Conservation (phyloP, 2,329 filamentous ascomycete genomes). For the Didymella lethalis region DNA sequence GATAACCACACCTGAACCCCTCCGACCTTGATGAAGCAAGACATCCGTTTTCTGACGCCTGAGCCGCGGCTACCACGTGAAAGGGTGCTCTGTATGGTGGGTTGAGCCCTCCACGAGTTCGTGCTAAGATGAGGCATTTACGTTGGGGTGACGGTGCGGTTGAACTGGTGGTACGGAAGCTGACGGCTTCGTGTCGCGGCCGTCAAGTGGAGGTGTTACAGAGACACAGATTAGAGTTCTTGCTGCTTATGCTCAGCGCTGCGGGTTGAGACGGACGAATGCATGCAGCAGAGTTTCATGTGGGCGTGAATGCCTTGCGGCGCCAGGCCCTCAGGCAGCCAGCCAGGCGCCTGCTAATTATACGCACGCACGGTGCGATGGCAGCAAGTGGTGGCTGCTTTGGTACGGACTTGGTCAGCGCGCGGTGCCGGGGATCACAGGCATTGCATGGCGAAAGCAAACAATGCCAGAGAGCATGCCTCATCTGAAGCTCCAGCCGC, state of each 20-base stretch:
- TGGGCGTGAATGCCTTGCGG: conserved; percentile 14
- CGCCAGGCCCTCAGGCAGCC: conserved; percentile 14
- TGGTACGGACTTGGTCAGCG: conserved; percentile 16
- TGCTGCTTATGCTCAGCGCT: conserved; percentile 11
- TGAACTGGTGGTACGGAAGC: conserved; percentile 14
- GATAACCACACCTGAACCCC: conserved; percentile 9
- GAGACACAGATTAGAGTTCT: conserved; percentile 9
- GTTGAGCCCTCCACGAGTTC: conserved; percentile 12
- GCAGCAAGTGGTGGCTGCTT: conserved; percentile 19
- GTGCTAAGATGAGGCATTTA: conserved; percentile 23
- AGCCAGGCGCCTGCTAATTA: conserved; percentile 12
- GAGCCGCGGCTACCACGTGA: conserved; percentile 9
- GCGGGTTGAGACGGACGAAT: conserved; percentile 1
- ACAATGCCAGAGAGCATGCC: conserved; percentile 2
- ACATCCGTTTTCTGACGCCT: conserved; percentile 16
- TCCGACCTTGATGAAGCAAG: conserved; percentile 11
- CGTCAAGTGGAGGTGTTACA: conserved; percentile 9
- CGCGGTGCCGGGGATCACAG: conserved; percentile 12
- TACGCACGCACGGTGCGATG: conserved; percentile 23
- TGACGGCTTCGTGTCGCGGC: conserved; percentile 1
- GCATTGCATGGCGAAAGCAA: conserved; percentile 6
- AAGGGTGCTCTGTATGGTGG: conserved; percentile 18
- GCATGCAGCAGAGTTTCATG: conserved; percentile 13
- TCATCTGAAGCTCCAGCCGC: conserved; percentile 15
- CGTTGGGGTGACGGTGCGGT: conserved; percentile 13